A percentile compares a stretch with the other conserved stretches of the same genome.
Conservation (phyloP, 2,329 filamentous ascomycete genomes). For the Paracoccidioides lutzii region DNA sequence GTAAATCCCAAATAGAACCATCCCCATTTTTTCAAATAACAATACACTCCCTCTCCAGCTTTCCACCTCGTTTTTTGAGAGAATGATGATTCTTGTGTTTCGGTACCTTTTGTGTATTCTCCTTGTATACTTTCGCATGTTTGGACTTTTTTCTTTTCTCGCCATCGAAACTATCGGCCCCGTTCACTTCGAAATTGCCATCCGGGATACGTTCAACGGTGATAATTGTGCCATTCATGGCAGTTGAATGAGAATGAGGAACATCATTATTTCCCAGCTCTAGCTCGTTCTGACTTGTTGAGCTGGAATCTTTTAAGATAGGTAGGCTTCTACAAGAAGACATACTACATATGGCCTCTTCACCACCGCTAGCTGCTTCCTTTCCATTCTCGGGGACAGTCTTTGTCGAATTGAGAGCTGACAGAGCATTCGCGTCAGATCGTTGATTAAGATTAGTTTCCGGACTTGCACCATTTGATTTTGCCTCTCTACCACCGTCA, state of each 20-base stretch:
- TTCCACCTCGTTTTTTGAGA: slow-evolving; percentile 7
- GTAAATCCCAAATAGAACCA: not conserved
- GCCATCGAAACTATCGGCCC: not conserved
- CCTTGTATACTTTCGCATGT: not conserved
- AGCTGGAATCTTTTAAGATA: not conserved
- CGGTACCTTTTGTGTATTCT: not conserved
- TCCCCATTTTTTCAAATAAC: slow-evolving; percentile 25
- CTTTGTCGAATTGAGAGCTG: not conserved
- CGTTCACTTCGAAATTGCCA: not conserved
- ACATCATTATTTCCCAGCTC: not conserved
- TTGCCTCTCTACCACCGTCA: not conserved
- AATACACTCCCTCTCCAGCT: slow-evolving; percentile 32
- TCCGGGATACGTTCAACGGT: not conserved
- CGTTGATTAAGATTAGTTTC: not conserved
- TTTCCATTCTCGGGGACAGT: not conserved
- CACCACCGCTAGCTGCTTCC: not conserved
- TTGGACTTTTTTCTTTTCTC: not conserved
- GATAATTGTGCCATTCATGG: not conserved
- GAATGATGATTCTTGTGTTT: not conserved
- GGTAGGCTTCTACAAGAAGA: not conserved
- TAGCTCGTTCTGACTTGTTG: not conserved
- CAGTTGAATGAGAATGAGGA: not conserved
- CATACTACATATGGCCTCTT: not conserved
- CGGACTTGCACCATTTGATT: not conserved
- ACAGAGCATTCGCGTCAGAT: not conserved